Base-by-base conservation (phyloP, 2,329 filamentous ascomycete genomes). In the Balansia obtecta region DNA sequence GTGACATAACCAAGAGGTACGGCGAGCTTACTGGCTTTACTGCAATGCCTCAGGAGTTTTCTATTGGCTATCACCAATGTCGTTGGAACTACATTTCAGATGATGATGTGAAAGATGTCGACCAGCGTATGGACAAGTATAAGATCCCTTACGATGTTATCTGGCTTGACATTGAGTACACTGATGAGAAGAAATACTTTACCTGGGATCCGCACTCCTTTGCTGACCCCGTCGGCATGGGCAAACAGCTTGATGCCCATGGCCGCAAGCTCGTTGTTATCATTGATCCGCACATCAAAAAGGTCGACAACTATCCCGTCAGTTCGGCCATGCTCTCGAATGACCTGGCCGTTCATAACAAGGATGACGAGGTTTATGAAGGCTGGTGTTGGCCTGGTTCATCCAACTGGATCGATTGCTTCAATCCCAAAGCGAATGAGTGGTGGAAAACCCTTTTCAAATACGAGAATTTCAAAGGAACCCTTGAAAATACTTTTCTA, bases 351-450 rank as follows among this genome's bases (percentile, higher is more conserved):
- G 83, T 94, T 45, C 84, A 87, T 64, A 90, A 95, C 73, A 98
- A 97, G 70, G 86, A 95, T 22, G 83, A 82, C 54, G 84, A 86
- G 49, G 78, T 87, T 53, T 98, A 90, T 60, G 93, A 98, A 61
- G 93, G 93, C 49, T 96, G 90, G 90, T 98, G 93, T 73, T 98
- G 93, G 93, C 93, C 93, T 5, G 93, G 93, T 7, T 91, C 88
- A 7, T 97, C 93, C 22, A 80, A 95, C 73, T 98, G 93, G 93
- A 73, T 98, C 52, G 93, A 98, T 63, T 85, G 84, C 63, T 97
- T 98, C 72, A 97, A 91, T 63, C 90, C 91, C n/a, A 84, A 85
- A 49, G 87, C 89, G 7, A 80, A 86, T 49, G 80, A 86, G 54
- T 98, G 93, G 93, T 98, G 93, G 91, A 85, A 82, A 58, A 71